Evolutionary conservation across 2,329 filamentous ascomycete genomes (phyloP).

Genomic region (Chrysosporium queenslandicum): DNA sequence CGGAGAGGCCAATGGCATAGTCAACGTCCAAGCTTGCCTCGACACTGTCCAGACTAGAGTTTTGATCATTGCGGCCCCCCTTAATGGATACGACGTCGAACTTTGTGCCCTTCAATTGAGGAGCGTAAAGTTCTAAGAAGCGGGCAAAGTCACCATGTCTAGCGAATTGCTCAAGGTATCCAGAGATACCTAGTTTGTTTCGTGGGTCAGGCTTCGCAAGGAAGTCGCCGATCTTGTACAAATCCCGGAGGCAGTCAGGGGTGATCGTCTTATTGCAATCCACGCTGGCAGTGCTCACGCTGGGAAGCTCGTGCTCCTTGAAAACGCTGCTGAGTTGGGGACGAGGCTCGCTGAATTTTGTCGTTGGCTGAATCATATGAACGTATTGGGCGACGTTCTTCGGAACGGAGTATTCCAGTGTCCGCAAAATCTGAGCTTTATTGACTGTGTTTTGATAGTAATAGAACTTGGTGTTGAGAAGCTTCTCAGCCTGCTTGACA

Average conservation of each 20-base stretch:
- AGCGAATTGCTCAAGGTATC: constrained; percentile 44
- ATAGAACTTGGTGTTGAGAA: constrained; percentile 13
- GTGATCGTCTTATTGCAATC: constrained; percentile 37
- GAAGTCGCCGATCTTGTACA: constrained; percentile 42
- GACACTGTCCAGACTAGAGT: constrained; percentile 33
- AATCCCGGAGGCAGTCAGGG: constrained; percentile 40
- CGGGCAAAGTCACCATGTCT: constrained; percentile 46
- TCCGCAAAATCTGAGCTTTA: constrained; percentile 26
- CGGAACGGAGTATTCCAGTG: constrained; percentile 53
- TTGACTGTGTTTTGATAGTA: constrained; percentile 10
- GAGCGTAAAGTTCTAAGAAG: constrained; percentile 48
- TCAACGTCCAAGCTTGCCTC: constrained; percentile 60
- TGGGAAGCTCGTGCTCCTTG: constrained; percentile 2
- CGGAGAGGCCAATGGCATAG: constrained; percentile 48
- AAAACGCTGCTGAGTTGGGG: constrained; percentile 26
- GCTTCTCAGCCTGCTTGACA: constrained; percentile 12
- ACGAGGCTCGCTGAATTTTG: constrained; percentile 44
- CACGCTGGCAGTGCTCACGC: not conserved
- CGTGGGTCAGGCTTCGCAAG: constrained; percentile 27
- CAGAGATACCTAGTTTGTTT: constrained; percentile 39
- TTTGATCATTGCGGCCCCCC: constrained; percentile 44
- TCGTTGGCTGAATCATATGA: constrained; percentile 57
- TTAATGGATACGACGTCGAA: constrained; percentile 52
- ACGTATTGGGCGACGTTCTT: constrained; percentile 45
- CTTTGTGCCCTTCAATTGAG: constrained; percentile 42